Conservation (phyloP, 805 yeast species). For the Wickerhamiella sergipiensis region DNA sequence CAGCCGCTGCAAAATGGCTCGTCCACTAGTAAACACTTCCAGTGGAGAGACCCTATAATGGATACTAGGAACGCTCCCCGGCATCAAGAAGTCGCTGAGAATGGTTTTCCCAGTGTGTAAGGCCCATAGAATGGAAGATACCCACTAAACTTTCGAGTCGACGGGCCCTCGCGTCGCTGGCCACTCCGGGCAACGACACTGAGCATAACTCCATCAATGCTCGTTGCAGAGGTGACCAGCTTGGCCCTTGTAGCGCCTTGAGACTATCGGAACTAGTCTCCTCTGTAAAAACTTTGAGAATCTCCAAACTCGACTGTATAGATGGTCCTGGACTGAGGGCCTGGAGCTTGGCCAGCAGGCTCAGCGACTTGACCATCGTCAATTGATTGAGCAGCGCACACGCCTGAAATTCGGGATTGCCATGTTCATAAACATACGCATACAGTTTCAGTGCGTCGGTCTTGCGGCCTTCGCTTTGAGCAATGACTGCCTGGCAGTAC, state of each 20-base stretch:
- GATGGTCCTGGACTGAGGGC: neutral
- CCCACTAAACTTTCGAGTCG: neutral
- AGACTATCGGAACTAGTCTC: neutral
- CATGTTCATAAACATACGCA: neutral
- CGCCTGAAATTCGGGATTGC: neutral
- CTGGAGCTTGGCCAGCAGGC: neutral
- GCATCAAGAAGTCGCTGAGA: neutral
- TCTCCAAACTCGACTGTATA: neutral
- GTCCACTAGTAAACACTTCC: too few species aligned
- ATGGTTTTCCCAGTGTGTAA: neutral
- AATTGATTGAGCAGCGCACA: neutral
- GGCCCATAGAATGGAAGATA: neutral
- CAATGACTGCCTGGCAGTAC: slow-evolving; percentile 1
- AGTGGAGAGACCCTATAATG: too few species aligned
- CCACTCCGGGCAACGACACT: neutral
- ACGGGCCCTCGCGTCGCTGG: neutral
- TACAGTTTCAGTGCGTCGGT: neutral
- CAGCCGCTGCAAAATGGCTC: too few species aligned
- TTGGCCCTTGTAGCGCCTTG: neutral
- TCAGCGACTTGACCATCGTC: neutral
- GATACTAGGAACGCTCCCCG: too few species aligned
- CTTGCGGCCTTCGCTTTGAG: neutral
- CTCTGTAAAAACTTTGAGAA: neutral
- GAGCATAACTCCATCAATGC: neutral
- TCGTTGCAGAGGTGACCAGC: neutral